phyloP scores from a whole-genome alignment of 768 basidiomycete genomes.

The Leccinellum luteum region DNA sequence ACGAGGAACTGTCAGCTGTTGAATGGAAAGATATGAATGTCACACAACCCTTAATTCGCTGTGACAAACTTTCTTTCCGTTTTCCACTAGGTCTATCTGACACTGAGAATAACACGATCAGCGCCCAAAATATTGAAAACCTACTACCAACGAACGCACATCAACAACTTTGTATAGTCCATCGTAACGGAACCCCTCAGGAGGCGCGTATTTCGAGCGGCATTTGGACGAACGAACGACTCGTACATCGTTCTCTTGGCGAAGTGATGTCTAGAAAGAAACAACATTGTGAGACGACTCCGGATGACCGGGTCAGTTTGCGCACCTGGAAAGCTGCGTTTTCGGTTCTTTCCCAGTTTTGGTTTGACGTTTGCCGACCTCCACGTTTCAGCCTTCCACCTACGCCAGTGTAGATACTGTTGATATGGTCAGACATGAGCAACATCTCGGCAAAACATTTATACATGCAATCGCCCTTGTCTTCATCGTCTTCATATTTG shows the following conservation, averaged over 20 bases:
- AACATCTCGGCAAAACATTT: background rate
- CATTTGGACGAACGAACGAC: constrained; percentile 23
- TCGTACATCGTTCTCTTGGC: constrained; percentile 13
- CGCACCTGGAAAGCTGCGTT: constrained; percentile 23
- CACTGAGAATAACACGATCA: constrained; percentile 7
- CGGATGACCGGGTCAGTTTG: background rate
- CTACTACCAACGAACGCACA: constrained; percentile 10
- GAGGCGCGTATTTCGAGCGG: constrained; percentile 27
- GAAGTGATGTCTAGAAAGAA: constrained; percentile 17
- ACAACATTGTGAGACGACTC: background rate
- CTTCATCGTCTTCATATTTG: constrained; percentile 21
- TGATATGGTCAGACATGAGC: background rate
- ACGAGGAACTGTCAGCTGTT: background rate
- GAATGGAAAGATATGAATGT: background rate
- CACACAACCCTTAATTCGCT: constrained; percentile 22
- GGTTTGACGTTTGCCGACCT: constrained; percentile 15
- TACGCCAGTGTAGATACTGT: constrained; percentile 28
- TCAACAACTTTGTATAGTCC: constrained; percentile 25
- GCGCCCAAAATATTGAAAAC: background rate
- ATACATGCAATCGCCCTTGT: constrained; percentile 25
- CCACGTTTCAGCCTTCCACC: constrained; percentile 17
- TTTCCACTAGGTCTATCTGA: constrained; percentile 18
- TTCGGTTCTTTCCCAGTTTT: constrained; percentile 12
- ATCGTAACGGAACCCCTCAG: constrained; percentile 28
- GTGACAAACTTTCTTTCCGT: constrained; percentile 21